phyloP scores from a whole-genome alignment of 2,329 filamentous ascomycete genomes.

The Neofusicoccum sp. region DNA sequence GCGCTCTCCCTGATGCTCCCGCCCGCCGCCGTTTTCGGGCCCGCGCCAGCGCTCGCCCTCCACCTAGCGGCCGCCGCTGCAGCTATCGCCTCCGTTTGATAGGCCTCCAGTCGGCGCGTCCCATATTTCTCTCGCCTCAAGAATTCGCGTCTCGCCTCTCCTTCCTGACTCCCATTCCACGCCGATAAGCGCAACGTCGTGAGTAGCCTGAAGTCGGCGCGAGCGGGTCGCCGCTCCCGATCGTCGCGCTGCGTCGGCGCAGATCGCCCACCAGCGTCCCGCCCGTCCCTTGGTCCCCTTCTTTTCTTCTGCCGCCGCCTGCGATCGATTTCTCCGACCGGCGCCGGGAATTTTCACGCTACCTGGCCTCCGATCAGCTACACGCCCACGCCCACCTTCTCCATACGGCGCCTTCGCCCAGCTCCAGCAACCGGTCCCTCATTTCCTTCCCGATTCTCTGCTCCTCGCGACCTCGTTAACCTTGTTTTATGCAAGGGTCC shows the following conservation, averaged over 20 bases:
- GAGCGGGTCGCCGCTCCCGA: neutral
- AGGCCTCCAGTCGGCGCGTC: neutral
- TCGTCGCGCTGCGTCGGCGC: neutral
- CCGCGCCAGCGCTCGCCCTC: neutral
- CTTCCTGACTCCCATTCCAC: neutral
- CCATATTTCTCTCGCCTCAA: slow-evolving; percentile 1
- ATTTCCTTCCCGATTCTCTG: neutral
- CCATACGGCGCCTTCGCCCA: no score
- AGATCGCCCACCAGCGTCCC: slow-evolving; percentile 5
- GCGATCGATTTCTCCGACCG: slow-evolving; percentile 3
- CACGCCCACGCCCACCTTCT: neutral
- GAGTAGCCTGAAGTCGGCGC: neutral
- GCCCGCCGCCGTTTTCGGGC: slow-evolving; percentile 9
- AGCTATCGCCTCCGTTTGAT: neutral
- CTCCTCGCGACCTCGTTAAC: neutral
- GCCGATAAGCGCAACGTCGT: neutral
- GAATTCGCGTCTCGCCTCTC: neutral
- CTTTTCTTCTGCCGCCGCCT: neutral
- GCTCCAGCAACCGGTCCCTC: no score
- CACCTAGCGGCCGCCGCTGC: no score
- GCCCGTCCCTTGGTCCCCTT: neutral
- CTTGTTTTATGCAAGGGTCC: neutral
- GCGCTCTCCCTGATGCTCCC: neutral
- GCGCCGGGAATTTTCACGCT: neutral
- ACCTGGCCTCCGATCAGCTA: neutral